Base-by-base conservation (phyloP, 352 stramenopile genomes). In the Phytophthora tentaculata region DNA sequence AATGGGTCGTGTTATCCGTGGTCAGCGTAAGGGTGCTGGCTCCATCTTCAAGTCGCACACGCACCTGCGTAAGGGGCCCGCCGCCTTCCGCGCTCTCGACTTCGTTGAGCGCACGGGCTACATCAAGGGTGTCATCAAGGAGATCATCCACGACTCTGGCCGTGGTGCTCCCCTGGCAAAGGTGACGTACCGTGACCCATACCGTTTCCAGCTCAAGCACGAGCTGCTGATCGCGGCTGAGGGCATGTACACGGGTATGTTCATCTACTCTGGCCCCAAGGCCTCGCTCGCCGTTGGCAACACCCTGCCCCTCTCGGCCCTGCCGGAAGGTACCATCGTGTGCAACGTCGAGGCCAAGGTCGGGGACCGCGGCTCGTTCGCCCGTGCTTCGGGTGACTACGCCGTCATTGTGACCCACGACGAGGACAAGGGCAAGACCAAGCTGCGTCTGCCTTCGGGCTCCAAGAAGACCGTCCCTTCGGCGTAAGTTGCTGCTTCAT, bases 311-410 rank as follows among this genome's bases (percentile, higher is more conserved):
- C 74, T 99, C 32, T 90, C 73, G 56, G 77, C 85, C 6, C 92
- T 99, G 67, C 97, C 98, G 39, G 97, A 99, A 90, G 97, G 98
- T 94, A 99, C 98, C 76, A 98, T 99, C 68, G 92, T 99, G 44
- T 99, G 97, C 96, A 99, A 99, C 86, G 88, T 99, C 37, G 98
- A 99, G 88, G 80, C 85, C 56, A 84, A 92, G 67, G 88, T 96
- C 50, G 98, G 98, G 64, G 97, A 99, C 87, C 94, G 97, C 61
- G 98, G 98, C 64, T 91, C 88, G 61, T 98, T 99, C 79, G 97
- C 96, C 37, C 94, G 96, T 74, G 95, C 90, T 69, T 99, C 97
- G 69, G 98, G 98, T 62, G 93, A 98, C 84, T 99, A 99, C 90
- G 97, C 96, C 61, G 97, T 99, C 69, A 98, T 99, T 62, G 97